phyloP scores from a whole-genome alignment of 495 filamentous ascomycete genomes.

The Penicillium goetzii region DNA sequence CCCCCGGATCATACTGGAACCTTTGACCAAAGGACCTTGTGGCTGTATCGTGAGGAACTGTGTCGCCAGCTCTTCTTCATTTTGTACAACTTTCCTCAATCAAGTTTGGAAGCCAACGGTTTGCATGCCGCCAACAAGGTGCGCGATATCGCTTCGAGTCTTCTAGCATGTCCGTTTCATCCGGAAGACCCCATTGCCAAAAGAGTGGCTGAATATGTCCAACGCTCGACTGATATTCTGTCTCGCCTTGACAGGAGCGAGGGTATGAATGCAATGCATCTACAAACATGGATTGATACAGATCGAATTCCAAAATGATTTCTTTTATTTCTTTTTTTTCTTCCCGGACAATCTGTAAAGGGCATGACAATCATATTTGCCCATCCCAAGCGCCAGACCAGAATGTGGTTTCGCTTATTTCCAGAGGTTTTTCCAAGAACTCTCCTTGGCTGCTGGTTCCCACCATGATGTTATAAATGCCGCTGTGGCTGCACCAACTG shows the following conservation, averaged over 20 bases:
- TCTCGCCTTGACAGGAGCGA: conserved; percentile 31
- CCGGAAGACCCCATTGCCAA: neutral
- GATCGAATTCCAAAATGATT: conserved; percentile 23
- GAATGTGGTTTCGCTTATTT: neutral
- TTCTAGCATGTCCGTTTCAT: conserved; percentile 29
- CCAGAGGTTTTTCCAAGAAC: neutral
- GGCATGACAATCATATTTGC: neutral
- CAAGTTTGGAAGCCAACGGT: conserved; percentile 27
- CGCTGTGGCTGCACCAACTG: neutral
- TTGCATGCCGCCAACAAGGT: conserved; percentile 30
- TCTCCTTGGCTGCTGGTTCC: neutral
- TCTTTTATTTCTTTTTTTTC: neutral
- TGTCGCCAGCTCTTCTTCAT: too few species aligned
- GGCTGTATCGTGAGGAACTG: too few species aligned
- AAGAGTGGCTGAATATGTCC: neutral
- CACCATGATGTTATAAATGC: neutral
- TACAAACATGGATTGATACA: conserved; percentile 25
- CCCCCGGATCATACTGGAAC: too few species aligned
- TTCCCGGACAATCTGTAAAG: neutral
- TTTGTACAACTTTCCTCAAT: conserved; percentile 3
- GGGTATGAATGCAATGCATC: conserved; percentile 25
- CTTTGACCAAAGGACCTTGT: too few species aligned
- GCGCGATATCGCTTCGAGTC: conserved; percentile 28
- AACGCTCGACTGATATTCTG: conserved; percentile 24
- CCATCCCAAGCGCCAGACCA: neutral